phyloP scores from a whole-genome alignment of 495 filamentous ascomycete genomes.

The Penicillium daleae region DNA sequence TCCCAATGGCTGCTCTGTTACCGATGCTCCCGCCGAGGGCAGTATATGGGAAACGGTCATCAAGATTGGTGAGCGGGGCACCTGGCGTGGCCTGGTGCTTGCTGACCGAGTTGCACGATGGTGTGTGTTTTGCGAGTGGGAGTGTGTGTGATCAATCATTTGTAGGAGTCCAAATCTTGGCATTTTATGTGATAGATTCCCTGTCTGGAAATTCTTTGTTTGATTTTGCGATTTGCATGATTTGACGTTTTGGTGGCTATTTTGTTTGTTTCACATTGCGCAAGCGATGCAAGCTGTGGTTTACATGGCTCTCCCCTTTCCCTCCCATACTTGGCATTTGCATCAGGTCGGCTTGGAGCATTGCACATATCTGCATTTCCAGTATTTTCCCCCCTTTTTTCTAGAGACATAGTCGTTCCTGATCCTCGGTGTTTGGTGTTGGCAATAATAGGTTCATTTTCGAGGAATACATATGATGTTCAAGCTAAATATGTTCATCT shows the following conservation, averaged over 20 bases:
- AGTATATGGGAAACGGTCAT: conserved; percentile 97
- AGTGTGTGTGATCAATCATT: conserved; percentile 54
- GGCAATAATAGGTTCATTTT: conserved; percentile 13
- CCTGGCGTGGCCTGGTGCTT: conserved; percentile 91
- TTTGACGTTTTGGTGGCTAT: conserved; percentile 1
- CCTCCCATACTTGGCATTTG: conserved; percentile 33
- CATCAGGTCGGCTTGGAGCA: conserved; percentile 31
- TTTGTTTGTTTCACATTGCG: conserved; percentile 9
- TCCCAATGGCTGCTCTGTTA: conserved; percentile 44
- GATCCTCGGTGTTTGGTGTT: conserved; percentile 19
- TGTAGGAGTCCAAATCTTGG: conserved; percentile 10
- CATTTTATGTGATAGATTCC: conserved; percentile 4
- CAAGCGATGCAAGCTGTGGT: conserved; percentile 8
- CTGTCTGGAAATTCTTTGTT: conserved; percentile 6
- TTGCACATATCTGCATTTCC: conserved; percentile 34
- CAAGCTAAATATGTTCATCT: conserved; percentile 6
- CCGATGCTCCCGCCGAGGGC: conserved; percentile 68
- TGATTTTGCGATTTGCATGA: conserved; percentile 18
- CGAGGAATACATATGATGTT: conserved; percentile 6
- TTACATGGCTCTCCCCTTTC: conserved; percentile 7
- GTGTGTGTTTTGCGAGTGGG: conserved; percentile 99
- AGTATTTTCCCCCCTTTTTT: conserved; percentile 5
- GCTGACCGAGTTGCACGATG: conserved; percentile 94
- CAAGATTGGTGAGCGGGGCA: conserved; percentile 89
- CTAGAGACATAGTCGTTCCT: conserved; percentile 7